phyloP scores from a whole-genome alignment of 2,329 filamentous ascomycete species.

The Epichloe scottii region DNA sequence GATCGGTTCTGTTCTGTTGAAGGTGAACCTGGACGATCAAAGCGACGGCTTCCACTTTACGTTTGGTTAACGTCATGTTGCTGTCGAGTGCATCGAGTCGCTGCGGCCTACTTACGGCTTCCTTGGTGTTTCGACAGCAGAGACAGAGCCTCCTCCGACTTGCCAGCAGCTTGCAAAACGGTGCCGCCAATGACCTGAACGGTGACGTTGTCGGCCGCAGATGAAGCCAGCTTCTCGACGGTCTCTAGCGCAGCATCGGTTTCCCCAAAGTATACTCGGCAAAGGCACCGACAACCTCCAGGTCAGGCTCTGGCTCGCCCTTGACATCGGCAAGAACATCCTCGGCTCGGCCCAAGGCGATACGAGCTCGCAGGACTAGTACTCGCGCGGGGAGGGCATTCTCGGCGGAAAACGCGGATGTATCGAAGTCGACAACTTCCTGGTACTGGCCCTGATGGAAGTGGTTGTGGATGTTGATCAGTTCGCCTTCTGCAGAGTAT shows the following conservation, averaged over 20 bases:
- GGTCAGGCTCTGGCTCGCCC: conserved; percentile 55
- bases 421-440: conserved; percentile 75
- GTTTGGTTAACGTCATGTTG: conserved; percentile 12
- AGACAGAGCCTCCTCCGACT: conserved; percentile 73
- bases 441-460: conserved; percentile 77
- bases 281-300: conserved; percentile 64
- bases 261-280: conserved; percentile 54
- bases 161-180: conserved; percentile 65
- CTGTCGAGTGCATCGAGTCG: background rate
- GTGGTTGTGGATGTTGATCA: conserved; percentile 59
- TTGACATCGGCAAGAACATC: conserved; percentile 59
- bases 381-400: conserved; percentile 68
- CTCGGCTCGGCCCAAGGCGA: conserved; percentile 67
- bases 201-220: conserved; percentile 57
- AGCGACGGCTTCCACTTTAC: conserved; percentile 61
- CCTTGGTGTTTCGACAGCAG: conserved; percentile 75
- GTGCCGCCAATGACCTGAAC: conserved; percentile 78
- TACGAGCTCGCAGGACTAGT: conserved; percentile 67
- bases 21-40: conserved; percentile 88
- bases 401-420: conserved; percentile 61
- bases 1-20: conserved; percentile 78
- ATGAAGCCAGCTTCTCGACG: conserved; percentile 54
- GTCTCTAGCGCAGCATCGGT: conserved; percentile 47
- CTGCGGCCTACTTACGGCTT: conserved; percentile 48
- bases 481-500: conserved; percentile 58